phyloP scores from a whole-genome alignment of 2,329 filamentous ascomycete genomes.

The Colletotrichum sp. region DNA sequence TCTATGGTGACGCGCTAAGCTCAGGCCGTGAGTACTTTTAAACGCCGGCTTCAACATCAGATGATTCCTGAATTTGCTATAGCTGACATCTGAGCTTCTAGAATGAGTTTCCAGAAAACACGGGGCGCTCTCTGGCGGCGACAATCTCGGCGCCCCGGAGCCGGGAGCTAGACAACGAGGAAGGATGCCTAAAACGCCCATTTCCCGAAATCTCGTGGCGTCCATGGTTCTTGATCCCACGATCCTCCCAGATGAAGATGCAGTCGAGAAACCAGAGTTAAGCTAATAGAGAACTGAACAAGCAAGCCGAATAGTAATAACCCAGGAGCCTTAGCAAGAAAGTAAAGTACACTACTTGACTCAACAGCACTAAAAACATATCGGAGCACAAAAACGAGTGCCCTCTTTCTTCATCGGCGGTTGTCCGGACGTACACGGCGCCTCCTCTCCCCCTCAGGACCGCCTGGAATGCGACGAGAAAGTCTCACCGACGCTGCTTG shows the following conservation, averaged over 20 bases:
- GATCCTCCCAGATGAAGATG: neutral
- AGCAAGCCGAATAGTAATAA: neutral
- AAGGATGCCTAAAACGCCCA: neutral
- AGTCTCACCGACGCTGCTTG: neutral
- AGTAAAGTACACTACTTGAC: too few species aligned
- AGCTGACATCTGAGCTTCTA: neutral
- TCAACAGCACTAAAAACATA: neutral
- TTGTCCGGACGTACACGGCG: neutral
- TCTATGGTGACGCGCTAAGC: neutral
- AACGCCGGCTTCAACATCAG: neutral
- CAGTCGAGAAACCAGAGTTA: neutral
- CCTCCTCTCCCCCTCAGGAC: neutral
- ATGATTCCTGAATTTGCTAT: neutral
- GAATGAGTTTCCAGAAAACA: neutral
- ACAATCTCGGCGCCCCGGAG: neutral
- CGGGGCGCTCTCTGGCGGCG: neutral
- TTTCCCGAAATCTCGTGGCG: neutral
- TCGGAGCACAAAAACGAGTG: neutral
- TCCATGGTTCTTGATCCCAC: neutral
- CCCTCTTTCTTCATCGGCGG: neutral
- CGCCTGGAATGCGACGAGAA: neutral
- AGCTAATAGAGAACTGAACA: neutral
- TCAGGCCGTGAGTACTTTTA: neutral
- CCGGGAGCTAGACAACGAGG: neutral
- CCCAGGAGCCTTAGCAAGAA: neutral